phyloP scores from a whole-genome alignment of 371 early-diverging fungal genomes.

The Haplosporangium sp. region DNA sequence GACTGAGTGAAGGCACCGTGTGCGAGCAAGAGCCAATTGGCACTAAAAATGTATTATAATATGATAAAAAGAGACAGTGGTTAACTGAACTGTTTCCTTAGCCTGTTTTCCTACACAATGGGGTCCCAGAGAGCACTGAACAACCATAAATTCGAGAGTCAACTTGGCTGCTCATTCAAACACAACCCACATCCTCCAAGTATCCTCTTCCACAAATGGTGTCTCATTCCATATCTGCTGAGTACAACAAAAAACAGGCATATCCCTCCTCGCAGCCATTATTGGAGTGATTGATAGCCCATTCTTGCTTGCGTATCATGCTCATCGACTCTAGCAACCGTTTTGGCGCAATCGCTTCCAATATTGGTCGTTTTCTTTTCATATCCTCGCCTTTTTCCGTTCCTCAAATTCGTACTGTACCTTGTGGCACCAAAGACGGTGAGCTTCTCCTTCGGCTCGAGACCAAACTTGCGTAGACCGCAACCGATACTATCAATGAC shows the following conservation, averaged over 20 bases:
- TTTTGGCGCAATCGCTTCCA: background rate
- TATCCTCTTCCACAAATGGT: too few relatives aligned
- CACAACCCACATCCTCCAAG: too few relatives aligned
- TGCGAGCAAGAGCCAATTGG: slow-evolving; percentile 79
- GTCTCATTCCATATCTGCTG: too few relatives aligned
- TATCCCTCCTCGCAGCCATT: too few relatives aligned
- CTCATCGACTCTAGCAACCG: background rate
- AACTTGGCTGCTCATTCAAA: slow-evolving; percentile 1
- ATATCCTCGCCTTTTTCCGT: background rate
- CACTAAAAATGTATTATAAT: slow-evolving; percentile 53
- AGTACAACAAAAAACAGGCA: too few relatives aligned
- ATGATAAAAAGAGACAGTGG: background rate
- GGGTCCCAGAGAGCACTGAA: background rate
- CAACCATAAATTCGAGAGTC: slow-evolving; percentile 3
- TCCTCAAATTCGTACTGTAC: slow-evolving; percentile 51
- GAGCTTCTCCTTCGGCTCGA: slow-evolving; percentile 70
- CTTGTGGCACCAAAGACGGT: slow-evolving; percentile 84
- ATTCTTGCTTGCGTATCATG: background rate
- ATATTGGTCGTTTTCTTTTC: background rate
- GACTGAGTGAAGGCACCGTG: slow-evolving; percentile 77
- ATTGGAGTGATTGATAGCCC: too few relatives aligned
- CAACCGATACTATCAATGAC: slow-evolving; percentile 64
- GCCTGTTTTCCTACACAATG: too few relatives aligned
- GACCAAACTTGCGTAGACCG: slow-evolving; percentile 76
- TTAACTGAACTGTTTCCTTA: background rate